Evolutionary conservation across 805 yeast genomes (phyloP).

Genomic region (Metschnikowia anglica): DNA sequence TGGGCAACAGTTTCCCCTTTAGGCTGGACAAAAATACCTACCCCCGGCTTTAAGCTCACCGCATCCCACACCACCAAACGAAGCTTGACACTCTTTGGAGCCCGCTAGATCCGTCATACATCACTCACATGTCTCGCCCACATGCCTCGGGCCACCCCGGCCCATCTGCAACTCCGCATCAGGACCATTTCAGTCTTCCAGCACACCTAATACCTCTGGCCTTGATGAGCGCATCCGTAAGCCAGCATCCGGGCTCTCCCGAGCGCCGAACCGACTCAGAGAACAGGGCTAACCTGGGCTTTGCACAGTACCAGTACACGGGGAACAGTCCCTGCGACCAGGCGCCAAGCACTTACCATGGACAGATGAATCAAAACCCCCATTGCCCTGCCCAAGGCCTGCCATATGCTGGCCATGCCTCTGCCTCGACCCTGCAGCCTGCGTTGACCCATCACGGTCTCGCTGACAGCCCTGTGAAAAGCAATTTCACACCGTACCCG

Average conservation of each 20-base stretch:
- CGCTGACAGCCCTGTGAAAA: constrained; percentile 3
- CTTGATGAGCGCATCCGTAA: constrained; percentile 17
- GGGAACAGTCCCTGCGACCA: no score
- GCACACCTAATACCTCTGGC: constrained; percentile 30
- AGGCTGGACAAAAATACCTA: no score
- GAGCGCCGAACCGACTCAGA: not conserved
- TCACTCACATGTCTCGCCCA: constrained; percentile 9
- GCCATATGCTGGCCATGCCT: constrained; percentile 5
- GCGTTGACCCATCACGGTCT: not conserved
- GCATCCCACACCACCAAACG: no score
- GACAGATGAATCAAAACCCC: not conserved
- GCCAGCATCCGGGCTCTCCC: constrained; percentile 4
- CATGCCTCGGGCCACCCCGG: constrained; percentile 4
- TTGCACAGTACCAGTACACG: not conserved
- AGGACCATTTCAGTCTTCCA: constrained; percentile 25
- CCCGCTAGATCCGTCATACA: no score
- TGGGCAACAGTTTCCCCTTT: no score
- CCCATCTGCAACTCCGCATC: constrained; percentile 13
- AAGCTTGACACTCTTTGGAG: no score
- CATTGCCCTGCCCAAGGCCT: not conserved
- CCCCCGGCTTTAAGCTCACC: no score
- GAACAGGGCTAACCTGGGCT: not conserved
- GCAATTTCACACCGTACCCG: constrained; percentile 1
- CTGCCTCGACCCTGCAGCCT: constrained; percentile 6
- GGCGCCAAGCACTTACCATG: not conserved